These are phyloP conservation scores for Rhizophlyctis rosea DNA, from an alignment of 192 early-diverging fungal genomes.

Conservation along the genomic window DNA sequence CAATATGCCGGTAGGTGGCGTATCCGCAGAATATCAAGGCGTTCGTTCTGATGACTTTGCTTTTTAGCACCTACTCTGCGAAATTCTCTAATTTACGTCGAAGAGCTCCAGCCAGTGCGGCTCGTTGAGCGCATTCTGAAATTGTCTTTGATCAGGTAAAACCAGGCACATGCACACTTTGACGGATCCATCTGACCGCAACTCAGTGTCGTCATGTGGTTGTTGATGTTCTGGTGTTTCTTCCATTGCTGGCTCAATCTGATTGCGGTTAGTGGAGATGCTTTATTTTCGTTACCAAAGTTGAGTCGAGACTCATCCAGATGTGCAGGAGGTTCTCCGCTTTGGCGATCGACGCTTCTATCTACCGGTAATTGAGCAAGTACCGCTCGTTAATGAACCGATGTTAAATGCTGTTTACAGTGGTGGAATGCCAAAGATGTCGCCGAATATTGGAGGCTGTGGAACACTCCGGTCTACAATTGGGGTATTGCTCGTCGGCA, in stretches of 20 bases:
- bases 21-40: neutral
- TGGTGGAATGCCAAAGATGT: slow-evolving; percentile 88
- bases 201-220: slow-evolving; percentile 71
- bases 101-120: slow-evolving; percentile 59
- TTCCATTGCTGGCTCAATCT: slow-evolving; percentile 82
- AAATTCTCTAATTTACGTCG: slow-evolving; percentile 71
- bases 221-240: slow-evolving; percentile 84
- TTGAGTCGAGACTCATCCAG: too few relatives aligned
- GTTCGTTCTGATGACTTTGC: neutral
- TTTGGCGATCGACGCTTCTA: slow-evolving; percentile 90
- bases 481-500: too few relatives aligned
- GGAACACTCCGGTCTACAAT: slow-evolving; percentile 80
- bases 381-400: neutral
- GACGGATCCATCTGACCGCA: neutral
- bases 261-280: slow-evolving; percentile 66
- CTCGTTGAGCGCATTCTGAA: slow-evolving; percentile 86
- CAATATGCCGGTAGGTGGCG: slow-evolving; percentile 33
- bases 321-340: slow-evolving; percentile 51
- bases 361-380: slow-evolving; percentile 20
- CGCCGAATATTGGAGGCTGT: slow-evolving; percentile 81
- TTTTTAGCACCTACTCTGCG: slow-evolving; percentile 61
- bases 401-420: neutral
- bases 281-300: too few relatives aligned
- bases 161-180: slow-evolving; percentile 4
- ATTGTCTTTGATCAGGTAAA: slow-evolving; percentile 54